Conservation (phyloP, 2,329 filamentous ascomycete species). For the Aspergillus vadensis region DNA sequence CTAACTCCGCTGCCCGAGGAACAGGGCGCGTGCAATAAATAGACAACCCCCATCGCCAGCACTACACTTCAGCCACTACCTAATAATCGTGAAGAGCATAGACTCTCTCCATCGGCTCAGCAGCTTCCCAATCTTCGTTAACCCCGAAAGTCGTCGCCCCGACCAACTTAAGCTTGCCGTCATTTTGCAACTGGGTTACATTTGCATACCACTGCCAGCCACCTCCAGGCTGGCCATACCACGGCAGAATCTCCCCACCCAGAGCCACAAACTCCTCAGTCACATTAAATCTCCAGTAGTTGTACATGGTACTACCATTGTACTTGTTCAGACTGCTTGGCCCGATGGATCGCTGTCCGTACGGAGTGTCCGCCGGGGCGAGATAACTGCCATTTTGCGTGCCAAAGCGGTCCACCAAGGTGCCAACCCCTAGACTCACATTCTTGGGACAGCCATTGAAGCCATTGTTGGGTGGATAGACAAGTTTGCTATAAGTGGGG, state of each 20-base stretch:
- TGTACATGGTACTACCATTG: neutral
- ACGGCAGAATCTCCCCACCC: neutral
- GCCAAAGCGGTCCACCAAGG: neutral
- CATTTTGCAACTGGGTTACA: neutral
- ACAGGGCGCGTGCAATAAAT: too few relatives aligned
- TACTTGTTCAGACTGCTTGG: neutral
- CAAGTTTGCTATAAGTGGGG: neutral
- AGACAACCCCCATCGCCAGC: too few relatives aligned
- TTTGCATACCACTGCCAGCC: neutral
- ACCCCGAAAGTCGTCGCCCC: neutral
- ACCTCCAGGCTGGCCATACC: neutral
- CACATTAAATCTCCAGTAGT: constrained; percentile 5
- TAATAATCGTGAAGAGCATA: too few relatives aligned
- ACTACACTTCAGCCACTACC: too few relatives aligned
- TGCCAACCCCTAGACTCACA: neutral
- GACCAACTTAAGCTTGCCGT: neutral
- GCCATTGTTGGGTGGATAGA: neutral
- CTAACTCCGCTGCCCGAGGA: too few relatives aligned
- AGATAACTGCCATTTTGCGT: neutral
- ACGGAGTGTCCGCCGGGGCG: neutral
- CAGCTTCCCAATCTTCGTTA: neutral
- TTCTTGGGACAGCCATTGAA: neutral
- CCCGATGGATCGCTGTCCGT: neutral
- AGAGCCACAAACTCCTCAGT: neutral
- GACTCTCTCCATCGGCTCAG: too few relatives aligned